These are phyloP conservation scores for Hanseniaspora taiwanica DNA, from an alignment of 805 yeast species.

Conservation along the genomic window DNA sequence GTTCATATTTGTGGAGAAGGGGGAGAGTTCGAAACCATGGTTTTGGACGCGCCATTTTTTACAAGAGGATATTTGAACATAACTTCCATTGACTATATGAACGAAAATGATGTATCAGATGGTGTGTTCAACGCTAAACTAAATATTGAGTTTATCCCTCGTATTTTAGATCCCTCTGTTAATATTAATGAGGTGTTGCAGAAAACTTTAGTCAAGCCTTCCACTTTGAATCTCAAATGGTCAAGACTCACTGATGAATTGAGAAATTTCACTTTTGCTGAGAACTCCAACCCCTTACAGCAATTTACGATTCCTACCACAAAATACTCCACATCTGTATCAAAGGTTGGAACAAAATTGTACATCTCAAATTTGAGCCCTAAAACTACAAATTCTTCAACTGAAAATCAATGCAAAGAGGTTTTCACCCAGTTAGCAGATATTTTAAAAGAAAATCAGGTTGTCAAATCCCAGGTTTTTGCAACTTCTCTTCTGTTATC, in stretches of 20 bases:
- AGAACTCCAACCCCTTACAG: background rate
- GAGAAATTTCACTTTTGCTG: background rate
- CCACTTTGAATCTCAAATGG: constrained; percentile 15
- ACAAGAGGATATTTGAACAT: constrained; percentile 24
- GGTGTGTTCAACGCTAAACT: constrained; percentile 60
- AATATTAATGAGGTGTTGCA: constrained; percentile 23
- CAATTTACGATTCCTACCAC: background rate
- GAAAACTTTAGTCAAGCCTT: constrained; percentile 24
- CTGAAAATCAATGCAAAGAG: constrained; percentile 34
- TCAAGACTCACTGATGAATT: constrained; percentile 5
- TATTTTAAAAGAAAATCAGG: constrained; percentile 20
- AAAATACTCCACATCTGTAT: constrained; percentile 6
- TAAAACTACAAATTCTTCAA: constrained; percentile 7
- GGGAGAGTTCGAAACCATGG: constrained; percentile 93
- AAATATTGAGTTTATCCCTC: constrained; percentile 36
- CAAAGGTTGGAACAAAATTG: constrained; percentile 19
- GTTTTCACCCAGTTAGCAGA: constrained; percentile 33
- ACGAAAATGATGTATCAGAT: constrained; percentile 30
- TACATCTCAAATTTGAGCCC: constrained; percentile 34
- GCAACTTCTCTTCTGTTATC: constrained; percentile 46
- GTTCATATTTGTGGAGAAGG: constrained; percentile 98
- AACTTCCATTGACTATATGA: constrained; percentile 19
- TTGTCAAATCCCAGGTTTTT: constrained; percentile 37
- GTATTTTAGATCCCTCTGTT: constrained; percentile 14
- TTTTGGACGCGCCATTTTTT: constrained; percentile 82